Evolutionary conservation across 2,329 filamentous ascomycete species (phyloP).

Genomic region (Fusarium sulawesiense): DNA sequence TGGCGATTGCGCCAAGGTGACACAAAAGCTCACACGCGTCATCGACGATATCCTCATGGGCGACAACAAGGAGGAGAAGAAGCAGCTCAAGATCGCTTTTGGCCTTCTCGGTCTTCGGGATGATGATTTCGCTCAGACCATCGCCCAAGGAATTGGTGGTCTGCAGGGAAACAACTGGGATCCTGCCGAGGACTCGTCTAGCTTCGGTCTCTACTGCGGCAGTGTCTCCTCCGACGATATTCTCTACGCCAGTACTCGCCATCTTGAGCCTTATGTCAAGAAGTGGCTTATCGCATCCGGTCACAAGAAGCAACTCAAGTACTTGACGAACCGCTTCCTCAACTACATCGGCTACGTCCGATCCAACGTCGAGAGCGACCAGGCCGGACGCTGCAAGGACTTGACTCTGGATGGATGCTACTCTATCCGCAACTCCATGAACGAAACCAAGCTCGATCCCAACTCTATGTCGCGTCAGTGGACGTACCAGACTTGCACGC

Average conservation of each 20-base stretch:
- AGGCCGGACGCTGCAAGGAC: slow-evolving; percentile 40
- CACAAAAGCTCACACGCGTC: slow-evolving; percentile 66
- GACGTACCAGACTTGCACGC: slow-evolving; percentile 66
- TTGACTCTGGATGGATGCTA: slow-evolving; percentile 48
- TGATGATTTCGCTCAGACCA: slow-evolving; percentile 60
- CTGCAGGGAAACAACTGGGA: slow-evolving; percentile 67
- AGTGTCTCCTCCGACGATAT: slow-evolving; percentile 56
- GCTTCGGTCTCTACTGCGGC: slow-evolving; percentile 61
- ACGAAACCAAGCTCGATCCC: slow-evolving; percentile 40
- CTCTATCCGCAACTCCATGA: slow-evolving; percentile 40
- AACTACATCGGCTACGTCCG: slow-evolving; percentile 64
- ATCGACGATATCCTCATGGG: slow-evolving; percentile 64
- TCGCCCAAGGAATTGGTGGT: slow-evolving; percentile 55
- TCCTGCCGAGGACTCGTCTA: slow-evolving; percentile 55
- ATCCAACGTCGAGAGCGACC: slow-evolving; percentile 46
- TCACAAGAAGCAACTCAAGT: slow-evolving; percentile 52
- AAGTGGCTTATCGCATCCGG: slow-evolving; percentile 57
- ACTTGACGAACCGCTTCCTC: slow-evolving; percentile 58
- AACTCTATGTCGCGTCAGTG: slow-evolving; percentile 54
- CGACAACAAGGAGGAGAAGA: slow-evolving; percentile 55
- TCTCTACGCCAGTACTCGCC: slow-evolving; percentile 57
- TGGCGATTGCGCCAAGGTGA: slow-evolving; percentile 71
- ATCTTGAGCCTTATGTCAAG: slow-evolving; percentile 50
- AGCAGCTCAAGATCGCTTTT: slow-evolving; percentile 60
- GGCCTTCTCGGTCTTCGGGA: slow-evolving; percentile 58